Base-by-base conservation (phyloP, 1,284 basidiomycete genomes). In the Cutaneotrichosporon arboriforme region DNA sequence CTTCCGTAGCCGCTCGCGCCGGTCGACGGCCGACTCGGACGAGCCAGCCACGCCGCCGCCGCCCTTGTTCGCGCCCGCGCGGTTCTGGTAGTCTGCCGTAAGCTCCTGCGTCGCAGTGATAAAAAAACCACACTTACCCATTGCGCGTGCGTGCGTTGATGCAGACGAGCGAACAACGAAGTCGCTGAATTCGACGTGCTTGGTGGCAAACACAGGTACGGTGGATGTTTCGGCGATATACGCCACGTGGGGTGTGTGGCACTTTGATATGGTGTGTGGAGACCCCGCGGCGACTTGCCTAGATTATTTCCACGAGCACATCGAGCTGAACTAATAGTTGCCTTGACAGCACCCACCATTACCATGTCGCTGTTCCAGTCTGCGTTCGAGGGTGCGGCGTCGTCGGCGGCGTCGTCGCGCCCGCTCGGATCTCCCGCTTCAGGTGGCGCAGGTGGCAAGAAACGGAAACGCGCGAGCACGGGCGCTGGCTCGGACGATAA, bases 31-130 rank as follows among this genome's bases (percentile, higher is more conserved):
- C 39, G 86, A 86, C 77, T 98, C 96, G 31, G 66, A 68, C 22
- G 64, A 60, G 23, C 72, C 72, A n/a, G 73, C 88, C 49, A 92
- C 90, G 80, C 91, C 92, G 69, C 91, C 91, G 55, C 90, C 89
- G 62, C 92, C 91, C 69, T 96, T 94, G 74, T 94, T 96, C 49
- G 89, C 92, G 46, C 91, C 91, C 49, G 92, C 90, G 73, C 90
- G 88, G 80, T 92, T 92, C 88, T 74, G 72, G 53, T 72, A 74
- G 63, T 74, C 72, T 74, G 56, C 23, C 34, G 43, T 53, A 39
- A 43, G 20, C 22, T 26, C 4, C 12, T 15, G 4, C 4, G 4
- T 18, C n/a, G 17, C 20, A 18, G 38, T 17, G 18, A 38, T 15
- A 33, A 23, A 13, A n/a, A 4, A 33, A 18, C n/a, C 2, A 8